Evolutionary conservation across 202 grass and related monocot genomes (phyloP).

Genomic region (Eragrostis tef): DNA sequence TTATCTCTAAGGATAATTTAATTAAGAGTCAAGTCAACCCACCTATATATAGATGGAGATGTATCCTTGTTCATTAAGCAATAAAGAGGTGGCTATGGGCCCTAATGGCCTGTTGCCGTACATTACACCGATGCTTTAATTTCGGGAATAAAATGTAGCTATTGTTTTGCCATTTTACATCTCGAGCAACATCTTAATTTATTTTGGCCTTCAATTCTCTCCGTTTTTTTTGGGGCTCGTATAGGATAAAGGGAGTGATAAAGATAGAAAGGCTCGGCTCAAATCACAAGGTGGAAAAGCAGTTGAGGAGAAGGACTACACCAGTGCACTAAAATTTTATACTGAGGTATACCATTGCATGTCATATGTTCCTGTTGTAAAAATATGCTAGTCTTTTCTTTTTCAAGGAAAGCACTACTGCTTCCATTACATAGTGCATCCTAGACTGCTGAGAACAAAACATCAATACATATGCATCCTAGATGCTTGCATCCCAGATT

Average conservation of each 20-base stretch:
- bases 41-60: too few species aligned
- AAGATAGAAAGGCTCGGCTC: slow-evolving; percentile 29
- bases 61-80: too few species aligned
- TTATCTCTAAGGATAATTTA: too few species aligned
- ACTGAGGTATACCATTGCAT: slow-evolving; percentile 24
- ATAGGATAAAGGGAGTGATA: neutral
- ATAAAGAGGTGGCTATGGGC: too few species aligned
- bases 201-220: neutral
- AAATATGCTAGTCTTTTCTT: neutral
- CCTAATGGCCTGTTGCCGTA: too few species aligned
- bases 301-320: slow-evolving; percentile 11
- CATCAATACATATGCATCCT: neutral
- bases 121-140: too few species aligned
- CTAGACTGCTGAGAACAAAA: neutral
- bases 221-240: neutral
- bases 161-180: too few species aligned
- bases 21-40: too few species aligned
- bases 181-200: neutral
- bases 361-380: neutral
- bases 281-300: slow-evolving; percentile 41
- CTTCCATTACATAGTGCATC: neutral
- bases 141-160: too few species aligned
- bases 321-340: slow-evolving; percentile 29
- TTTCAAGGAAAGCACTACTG: neutral
- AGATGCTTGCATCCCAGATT: neutral